Evolutionary conservation across 2,329 filamentous ascomycete species (phyloP).

Genomic region (Ophiostoma sp.): DNA sequence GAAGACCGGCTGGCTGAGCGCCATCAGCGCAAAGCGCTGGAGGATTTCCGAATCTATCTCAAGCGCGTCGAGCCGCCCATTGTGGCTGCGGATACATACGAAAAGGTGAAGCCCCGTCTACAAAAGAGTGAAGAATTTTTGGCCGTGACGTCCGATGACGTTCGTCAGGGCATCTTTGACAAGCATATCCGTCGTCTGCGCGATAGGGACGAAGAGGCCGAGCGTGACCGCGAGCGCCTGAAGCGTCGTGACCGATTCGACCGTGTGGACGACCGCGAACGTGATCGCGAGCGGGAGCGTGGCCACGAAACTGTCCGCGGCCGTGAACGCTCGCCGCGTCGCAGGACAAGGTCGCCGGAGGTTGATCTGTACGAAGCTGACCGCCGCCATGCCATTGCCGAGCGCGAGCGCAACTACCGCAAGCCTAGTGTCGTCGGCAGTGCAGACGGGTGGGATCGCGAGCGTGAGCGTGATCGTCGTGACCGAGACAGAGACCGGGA

Average conservation of each 20-base stretch:
- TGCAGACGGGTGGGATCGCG: slow-evolving; percentile 40
- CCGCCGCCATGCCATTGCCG: slow-evolving; percentile 84
- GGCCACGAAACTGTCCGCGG: not conserved
- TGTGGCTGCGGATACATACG: slow-evolving; percentile 72
- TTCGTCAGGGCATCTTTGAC: slow-evolving; percentile 78
- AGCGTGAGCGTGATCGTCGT: slow-evolving; percentile 32
- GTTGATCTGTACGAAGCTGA: slow-evolving; percentile 93
- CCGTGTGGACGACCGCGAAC: slow-evolving; percentile 37
- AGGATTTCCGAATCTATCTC: slow-evolving; percentile 76
- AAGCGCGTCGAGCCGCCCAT: slow-evolving; percentile 88
- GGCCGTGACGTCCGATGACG: slow-evolving; percentile 74
- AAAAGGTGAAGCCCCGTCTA: slow-evolving; percentile 74
- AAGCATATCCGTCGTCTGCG: slow-evolving; percentile 86
- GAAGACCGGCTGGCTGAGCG: slow-evolving; percentile 83
- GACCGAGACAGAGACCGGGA: slow-evolving; percentile 35
- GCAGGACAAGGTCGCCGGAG: slow-evolving; percentile 64
- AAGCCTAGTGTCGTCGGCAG: slow-evolving; percentile 63
- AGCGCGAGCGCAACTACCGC: slow-evolving; percentile 88
- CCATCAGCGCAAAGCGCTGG: slow-evolving; percentile 75
- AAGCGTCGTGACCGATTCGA: slow-evolving; percentile 44
- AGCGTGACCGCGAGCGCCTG: slow-evolving; percentile 58
- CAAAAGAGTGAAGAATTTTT: slow-evolving; percentile 79
- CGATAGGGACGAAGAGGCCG: slow-evolving; percentile 80
- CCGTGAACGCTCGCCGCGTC: slow-evolving; percentile 46
- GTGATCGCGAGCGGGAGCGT: slow-evolving; percentile 38